Percentiles rank a stretch among this genome's conserved stretches.
phyloP scores from a whole-genome alignment of 768 basidiomycete genomes.

The Psilocybe tampanensis region DNA sequence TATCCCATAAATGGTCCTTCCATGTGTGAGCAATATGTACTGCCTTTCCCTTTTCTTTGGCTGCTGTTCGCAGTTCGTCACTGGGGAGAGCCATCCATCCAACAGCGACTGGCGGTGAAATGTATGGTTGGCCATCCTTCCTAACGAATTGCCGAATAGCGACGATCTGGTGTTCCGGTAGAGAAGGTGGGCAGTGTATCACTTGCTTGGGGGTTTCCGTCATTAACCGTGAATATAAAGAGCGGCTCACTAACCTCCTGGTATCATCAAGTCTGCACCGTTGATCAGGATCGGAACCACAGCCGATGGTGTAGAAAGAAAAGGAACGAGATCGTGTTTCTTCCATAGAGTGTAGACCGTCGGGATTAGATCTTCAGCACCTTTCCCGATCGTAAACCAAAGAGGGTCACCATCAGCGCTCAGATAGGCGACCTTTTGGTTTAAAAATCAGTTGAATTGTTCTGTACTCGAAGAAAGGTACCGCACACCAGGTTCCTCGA shows the following conservation, averaged over 20 bases:
- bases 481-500: slow-evolving; percentile 67
- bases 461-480: background rate
- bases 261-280: slow-evolving; percentile 90
- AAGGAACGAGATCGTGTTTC: slow-evolving; percentile 64
- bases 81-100: slow-evolving; percentile 68
- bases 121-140: slow-evolving; percentile 31
- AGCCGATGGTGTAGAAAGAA: slow-evolving; percentile 67
- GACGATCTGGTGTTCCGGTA: slow-evolving; percentile 57
- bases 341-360: slow-evolving; percentile 86
- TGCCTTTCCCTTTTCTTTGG: slow-evolving; percentile 72
- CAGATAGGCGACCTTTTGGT: slow-evolving; percentile 63
- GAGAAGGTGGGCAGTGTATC: slow-evolving; percentile 48
- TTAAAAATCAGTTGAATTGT: slow-evolving; percentile 3
- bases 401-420: slow-evolving; percentile 69
- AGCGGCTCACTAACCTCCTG: slow-evolving; percentile 62
- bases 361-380: slow-evolving; percentile 69
- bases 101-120: slow-evolving; percentile 71
- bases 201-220: slow-evolving; percentile 49
- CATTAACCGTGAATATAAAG: background rate
- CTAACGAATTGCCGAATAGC: slow-evolving; percentile 54
- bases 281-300: slow-evolving; percentile 73
- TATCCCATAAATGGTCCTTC: slow-evolving; percentile 76
- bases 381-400: slow-evolving; percentile 79
- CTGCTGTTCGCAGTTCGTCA: slow-evolving; percentile 43
- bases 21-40: slow-evolving; percentile 73